phyloP scores from a whole-genome alignment of 164 flowering plant genomes.

The Warburgia ugandensis region DNA sequence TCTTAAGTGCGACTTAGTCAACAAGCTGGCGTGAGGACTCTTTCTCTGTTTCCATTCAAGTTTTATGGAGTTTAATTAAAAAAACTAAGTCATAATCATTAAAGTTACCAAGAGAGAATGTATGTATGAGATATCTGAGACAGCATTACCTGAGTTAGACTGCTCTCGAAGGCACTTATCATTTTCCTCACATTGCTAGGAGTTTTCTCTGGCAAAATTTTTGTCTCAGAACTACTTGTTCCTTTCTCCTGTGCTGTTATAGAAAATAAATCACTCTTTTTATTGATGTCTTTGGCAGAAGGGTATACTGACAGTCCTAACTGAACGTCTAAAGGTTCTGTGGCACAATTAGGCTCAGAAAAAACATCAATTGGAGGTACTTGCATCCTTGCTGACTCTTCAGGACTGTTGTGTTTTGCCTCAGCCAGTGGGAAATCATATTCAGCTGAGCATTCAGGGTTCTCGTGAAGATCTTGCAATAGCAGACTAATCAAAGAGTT shows the following conservation, averaged over 20 bases:
- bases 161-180: constrained; percentile 64
- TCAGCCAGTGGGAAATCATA: too few species aligned
- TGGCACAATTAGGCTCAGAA: constrained; percentile 1
- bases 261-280: constrained; percentile 10
- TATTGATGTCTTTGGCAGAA: too few species aligned
- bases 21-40: constrained; percentile 15
- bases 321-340: constrained; percentile 9
- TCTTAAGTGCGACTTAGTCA: constrained; percentile 13
- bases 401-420: neutral
- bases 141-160: constrained; percentile 45
- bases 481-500: too few species aligned
- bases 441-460: too few species aligned
- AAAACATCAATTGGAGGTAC: constrained; percentile 10
- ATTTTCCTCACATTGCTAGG: constrained; percentile 58
- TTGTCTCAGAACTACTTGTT: constrained; percentile 18
- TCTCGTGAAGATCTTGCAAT: too few species aligned
- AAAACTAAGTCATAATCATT: neutral
- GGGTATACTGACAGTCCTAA: too few species aligned
- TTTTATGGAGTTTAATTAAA: constrained; percentile 7
- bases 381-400: constrained; percentile 13
- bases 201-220: constrained; percentile 21
- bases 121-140: neutral
- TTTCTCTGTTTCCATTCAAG: constrained; percentile 30
- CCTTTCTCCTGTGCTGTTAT: constrained; percentile 11
- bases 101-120: constrained; percentile 1